phyloP scores from a whole-genome alignment of 1,139 yeast genomes.

The Blastobotrys capitulatus region DNA sequence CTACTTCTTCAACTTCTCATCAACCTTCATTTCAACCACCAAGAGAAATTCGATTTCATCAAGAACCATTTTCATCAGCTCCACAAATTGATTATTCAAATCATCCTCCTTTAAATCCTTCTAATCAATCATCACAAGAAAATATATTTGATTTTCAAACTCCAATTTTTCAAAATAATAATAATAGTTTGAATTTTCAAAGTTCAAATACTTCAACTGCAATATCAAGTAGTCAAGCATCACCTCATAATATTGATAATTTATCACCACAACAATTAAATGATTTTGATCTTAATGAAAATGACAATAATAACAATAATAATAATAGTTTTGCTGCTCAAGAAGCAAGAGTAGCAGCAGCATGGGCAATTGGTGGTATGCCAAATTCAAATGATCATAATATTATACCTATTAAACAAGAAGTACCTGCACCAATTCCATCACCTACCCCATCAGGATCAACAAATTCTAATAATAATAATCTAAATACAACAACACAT shows the following conservation, averaged over 20 bases:
- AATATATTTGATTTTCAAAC: neutral
- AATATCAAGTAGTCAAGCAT: neutral
- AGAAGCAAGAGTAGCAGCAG: neutral
- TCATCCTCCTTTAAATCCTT: neutral
- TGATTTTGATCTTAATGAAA: neutral
- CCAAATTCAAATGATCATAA: neutral
- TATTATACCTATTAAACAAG: too few species aligned
- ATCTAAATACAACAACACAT: neutral
- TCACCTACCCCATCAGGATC: slow-evolving; percentile 1
- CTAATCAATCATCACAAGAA: neutral
- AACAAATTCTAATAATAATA: neutral
- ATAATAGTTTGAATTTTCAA: too few species aligned
- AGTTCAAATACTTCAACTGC: neutral
- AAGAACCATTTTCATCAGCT: neutral
- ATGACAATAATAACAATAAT: neutral
- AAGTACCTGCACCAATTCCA: neutral
- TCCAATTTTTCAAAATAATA: neutral
- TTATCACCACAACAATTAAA: neutral
- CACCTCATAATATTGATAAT: neutral
- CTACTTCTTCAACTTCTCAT: neutral
- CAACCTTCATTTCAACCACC: neutral
- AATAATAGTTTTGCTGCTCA: neutral
- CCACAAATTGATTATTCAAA: neutral
- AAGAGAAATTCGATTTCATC: neutral
- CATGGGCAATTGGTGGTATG: neutral